Conservation (phyloP, 805 yeast genomes). For the Debaryomyces castellii region DNA sequence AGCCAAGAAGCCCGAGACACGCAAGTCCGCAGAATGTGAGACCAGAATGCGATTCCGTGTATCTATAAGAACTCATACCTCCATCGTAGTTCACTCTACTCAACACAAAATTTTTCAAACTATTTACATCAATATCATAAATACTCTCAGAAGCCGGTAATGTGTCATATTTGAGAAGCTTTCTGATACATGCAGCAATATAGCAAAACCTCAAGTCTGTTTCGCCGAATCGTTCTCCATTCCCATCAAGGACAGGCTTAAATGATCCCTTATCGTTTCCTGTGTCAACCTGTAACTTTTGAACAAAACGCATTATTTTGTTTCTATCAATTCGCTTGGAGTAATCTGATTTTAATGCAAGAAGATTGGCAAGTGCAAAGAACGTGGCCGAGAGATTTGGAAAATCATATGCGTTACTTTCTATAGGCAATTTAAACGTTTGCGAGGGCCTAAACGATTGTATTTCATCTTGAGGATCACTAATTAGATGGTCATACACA, state of each 20-base stretch:
- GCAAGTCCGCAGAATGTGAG: constrained; percentile 82
- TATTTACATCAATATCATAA: constrained; percentile 42
- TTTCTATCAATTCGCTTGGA: constrained; percentile 32
- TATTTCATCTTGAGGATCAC: constrained; percentile 26
- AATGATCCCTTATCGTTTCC: constrained; percentile 35
- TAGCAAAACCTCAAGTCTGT: constrained; percentile 72
- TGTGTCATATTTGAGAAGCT: constrained; percentile 44
- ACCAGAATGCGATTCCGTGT: constrained; percentile 80
- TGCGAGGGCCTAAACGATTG: constrained; percentile 58
- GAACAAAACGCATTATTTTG: constrained; percentile 57
- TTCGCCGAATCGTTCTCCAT: constrained; percentile 51
- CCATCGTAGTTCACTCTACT: constrained; percentile 51
- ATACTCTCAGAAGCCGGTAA: constrained; percentile 17
- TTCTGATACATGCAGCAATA: constrained; percentile 65
- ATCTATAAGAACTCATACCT: constrained; percentile 58
- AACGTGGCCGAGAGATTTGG: constrained; percentile 74
- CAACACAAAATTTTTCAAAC: constrained; percentile 35
- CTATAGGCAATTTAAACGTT: constrained; percentile 35
- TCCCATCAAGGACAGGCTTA: constrained; percentile 27
- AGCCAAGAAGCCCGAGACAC: constrained; percentile 44
- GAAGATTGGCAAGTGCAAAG: constrained; percentile 62
- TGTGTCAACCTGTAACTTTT: constrained; percentile 50
- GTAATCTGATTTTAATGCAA: constrained; percentile 49
- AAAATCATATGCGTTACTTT: constrained; percentile 44
- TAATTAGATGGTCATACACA: constrained; percentile 49